Evolutionary conservation across 352 stramenopile genomes (phyloP), one percentile per base, ranked within the genome.

Genomic region (Aphanomyces stellatus): DNA sequence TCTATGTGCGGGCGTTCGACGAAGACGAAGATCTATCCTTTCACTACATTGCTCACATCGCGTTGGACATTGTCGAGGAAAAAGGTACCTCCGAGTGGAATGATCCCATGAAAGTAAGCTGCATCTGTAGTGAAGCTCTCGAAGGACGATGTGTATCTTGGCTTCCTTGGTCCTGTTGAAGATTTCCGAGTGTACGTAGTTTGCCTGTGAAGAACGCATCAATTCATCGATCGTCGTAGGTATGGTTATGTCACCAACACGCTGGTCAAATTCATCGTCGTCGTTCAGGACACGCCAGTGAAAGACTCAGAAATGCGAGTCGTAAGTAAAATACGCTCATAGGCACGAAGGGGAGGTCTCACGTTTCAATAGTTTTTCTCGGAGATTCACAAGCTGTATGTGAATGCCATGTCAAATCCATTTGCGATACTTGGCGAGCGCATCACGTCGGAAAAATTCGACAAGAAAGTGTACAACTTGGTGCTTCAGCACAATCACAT

Each of bases 241-340:
- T 88, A 91, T 48, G 84, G 77, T 22, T 95, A 95, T 70, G 81
- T 93, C 53, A 93, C 86, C 69, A 95, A 93, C 74, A 92, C 84
- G 57, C 84, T 81, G 11, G 76, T 89, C 71, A 95, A 95, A 73
- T 81, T 93, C 55, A 75, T 95, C 5, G 82, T 74, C 48, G 84
- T 95, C 56, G 68, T 92, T 24, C 81, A 91, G 57, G 84, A 92
- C 72, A 66, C 74, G 22, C 86, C 84, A 8, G 75, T 85, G 62
- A 84, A 85, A 55, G 84, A 93, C 48, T 88, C 81, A 0, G 86
- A 95, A 65, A 74, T 95, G 22, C 80, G 84, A 73, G 74, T 76
- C 56, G 86, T 91, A 72, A 61, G 11, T 22, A 28, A 33, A 30
- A 4, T 7, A 46, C 35, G 25, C 13, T 31, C 25, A 33, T 43